Base-by-base conservation (phyloP, 106 monocot species). In the Phalaenopsis aphrodite region DNA sequence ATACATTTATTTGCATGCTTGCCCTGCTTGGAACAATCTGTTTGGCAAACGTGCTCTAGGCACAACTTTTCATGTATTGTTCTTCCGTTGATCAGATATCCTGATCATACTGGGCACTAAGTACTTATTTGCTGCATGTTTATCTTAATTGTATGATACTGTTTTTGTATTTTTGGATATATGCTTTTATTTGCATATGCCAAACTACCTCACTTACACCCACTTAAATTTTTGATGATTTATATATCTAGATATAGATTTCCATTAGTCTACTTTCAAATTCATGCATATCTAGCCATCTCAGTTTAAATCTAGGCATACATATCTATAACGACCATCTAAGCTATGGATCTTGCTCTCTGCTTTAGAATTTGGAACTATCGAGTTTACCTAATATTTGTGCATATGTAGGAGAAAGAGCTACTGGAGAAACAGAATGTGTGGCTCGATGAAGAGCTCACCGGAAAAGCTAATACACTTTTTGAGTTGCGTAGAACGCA, bases 371-470 rank as follows among this genome's bases (percentile, higher is more conserved):
- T 47, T 76, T 30, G 21, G 30, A 76, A 17, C 47, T 23, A 15
- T 48, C 46, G 23, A 49, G 49, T 49, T 76, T 21, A 24, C 49
- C 15, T 74, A 41, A 52, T 48, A 52, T 76, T 76, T 48, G 8
- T 24, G 10, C 39, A 61, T 85, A 71, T 24, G 30, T 82, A 99
- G 99, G 99, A 99, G 83, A 99, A 95, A 82, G 95, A 99, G 39
- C 79, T 99, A 30, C 85, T 99, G 42, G 87, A 88, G 76, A 93
- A 93, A 58, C 99, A 99, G 74, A 99, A 99, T 78, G 61, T 56
- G 69, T 99, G 99, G 99, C 91, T 99, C 58, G 90, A 99, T 78
- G 99, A 99, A 43, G 93, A 99, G 85, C 78, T 99, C 61, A 87
- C 80, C 58, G 84, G 80, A 45, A 99, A 93, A 84, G 83, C 88